Conservation (phyloP, 441 rosid genomes). For the Erysimum cheiri region DNA sequence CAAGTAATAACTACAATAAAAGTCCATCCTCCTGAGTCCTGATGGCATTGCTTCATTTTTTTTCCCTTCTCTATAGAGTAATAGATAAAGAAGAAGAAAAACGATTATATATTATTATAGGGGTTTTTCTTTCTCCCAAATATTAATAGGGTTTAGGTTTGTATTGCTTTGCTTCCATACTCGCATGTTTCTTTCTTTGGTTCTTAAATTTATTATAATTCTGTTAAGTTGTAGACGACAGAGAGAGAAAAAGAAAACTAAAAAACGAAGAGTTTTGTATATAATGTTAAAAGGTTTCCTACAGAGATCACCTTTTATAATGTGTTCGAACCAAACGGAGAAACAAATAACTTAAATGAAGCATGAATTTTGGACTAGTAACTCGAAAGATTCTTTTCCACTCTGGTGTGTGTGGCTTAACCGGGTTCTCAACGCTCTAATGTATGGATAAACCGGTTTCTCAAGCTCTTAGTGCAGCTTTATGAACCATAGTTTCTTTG, state of each 20-base stretch:
- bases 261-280: conserved; percentile 3
- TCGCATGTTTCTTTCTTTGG: conserved; percentile 15
- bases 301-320: background rate
- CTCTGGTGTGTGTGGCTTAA: background rate
- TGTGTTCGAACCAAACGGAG: background rate
- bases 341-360: conserved; percentile 11
- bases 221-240: background rate
- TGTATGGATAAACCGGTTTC: background rate
- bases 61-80: conserved; percentile 10
- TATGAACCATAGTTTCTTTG: conserved; percentile 96
- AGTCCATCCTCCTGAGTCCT: conserved; percentile 40
- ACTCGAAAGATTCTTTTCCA: conserved; percentile 14
- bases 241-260: background rate
- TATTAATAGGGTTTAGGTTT: conserved; percentile 27
- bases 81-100: conserved; percentile 12
- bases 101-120: conserved; percentile 1
- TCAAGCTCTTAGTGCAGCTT: conserved; percentile 75
- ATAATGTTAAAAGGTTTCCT: conserved; percentile 19
- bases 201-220: conserved; percentile 10
- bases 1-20: conserved; percentile 16
- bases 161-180: conserved; percentile 1
- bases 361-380: background rate
- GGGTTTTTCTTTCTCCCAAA: background rate
- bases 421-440: background rate
- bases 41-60: conserved; percentile 30